Conservation (phyloP, 2,329 filamentous ascomycete species). For the Colletotrichum sp. region DNA sequence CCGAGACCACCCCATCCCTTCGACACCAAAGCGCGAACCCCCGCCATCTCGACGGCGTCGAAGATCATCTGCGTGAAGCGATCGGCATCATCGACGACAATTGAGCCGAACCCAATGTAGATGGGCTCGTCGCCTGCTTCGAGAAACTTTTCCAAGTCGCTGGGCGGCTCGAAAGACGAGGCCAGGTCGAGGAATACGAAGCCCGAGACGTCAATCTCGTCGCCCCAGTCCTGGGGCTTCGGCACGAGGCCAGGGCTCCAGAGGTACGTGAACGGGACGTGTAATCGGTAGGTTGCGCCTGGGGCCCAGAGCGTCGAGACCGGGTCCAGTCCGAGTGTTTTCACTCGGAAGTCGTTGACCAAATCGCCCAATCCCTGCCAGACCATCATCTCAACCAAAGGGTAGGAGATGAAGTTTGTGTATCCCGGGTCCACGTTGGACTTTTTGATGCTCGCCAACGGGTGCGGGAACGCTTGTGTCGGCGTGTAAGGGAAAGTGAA, state of each 20-base stretch:
- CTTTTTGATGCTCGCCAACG: conserved; percentile 75
- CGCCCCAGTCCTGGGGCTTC: conserved; percentile 72
- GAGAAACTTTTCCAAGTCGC: conserved; percentile 60
- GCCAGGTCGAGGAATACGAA: conserved; percentile 80
- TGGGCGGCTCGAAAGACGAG: conserved; percentile 62
- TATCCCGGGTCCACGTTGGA: conserved; percentile 75
- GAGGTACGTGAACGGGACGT: conserved; percentile 78
- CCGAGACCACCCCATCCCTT: conserved; percentile 80
- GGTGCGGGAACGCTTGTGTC: conserved; percentile 77
- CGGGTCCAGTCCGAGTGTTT: conserved; percentile 73
- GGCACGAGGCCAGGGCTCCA: conserved; percentile 71
- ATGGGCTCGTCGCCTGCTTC: conserved; percentile 62
- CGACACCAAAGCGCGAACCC: conserved; percentile 73
- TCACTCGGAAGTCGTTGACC: conserved; percentile 75
- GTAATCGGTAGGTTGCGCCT: conserved; percentile 72
- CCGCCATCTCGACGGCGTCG: conserved; percentile 67
- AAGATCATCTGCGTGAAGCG: conserved; percentile 74
- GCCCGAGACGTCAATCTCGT: conserved; percentile 74
- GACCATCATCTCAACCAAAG: conserved; percentile 83
- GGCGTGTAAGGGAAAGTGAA: conserved; percentile 87
- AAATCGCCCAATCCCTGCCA: conserved; percentile 89
- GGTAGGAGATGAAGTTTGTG: conserved; percentile 82
- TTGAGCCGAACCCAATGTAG: conserved; percentile 79
- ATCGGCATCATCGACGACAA: conserved; percentile 76
- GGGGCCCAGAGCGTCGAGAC: conserved; percentile 81